Conservation (phyloP, 139 green algal genomes). For the Chlamydomonas asymmetrica region DNA sequence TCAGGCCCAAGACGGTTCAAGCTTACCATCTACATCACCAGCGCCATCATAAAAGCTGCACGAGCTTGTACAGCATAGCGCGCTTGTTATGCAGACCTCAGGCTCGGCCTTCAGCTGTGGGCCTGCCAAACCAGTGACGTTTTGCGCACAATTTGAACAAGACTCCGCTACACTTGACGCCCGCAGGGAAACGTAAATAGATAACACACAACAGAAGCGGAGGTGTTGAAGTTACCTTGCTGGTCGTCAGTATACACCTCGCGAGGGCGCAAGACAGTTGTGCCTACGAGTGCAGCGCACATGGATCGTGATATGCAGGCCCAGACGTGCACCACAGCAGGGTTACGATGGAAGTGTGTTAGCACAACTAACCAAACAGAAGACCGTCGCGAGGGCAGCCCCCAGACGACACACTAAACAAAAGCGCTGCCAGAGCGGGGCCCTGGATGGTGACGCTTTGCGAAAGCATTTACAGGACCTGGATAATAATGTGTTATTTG, state of each 20-base stretch:
- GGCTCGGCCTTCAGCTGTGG: too few relatives aligned
- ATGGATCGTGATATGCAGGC: background rate
- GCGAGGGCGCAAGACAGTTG: too few relatives aligned
- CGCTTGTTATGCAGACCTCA: conserved; percentile 1
- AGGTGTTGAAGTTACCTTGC: too few relatives aligned
- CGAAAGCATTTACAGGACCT: background rate
- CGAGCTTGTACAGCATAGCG: conserved; percentile 5
- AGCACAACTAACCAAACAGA: conserved; percentile 28
- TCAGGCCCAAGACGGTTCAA: too few relatives aligned
- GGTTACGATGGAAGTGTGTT: background rate
- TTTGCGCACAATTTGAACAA: too few relatives aligned
- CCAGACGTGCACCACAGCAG: background rate
- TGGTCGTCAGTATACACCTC: too few relatives aligned
- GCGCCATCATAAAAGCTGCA: conserved; percentile 35
- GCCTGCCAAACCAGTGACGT: too few relatives aligned
- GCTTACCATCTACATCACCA: conserved; percentile 9
- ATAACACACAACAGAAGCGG: too few relatives aligned
- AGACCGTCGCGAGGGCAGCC: conserved; percentile 34
- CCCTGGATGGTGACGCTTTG: conserved; percentile 22
- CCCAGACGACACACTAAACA: conserved; percentile 25
- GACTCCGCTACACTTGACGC: too few relatives aligned
- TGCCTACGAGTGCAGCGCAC: background rate
- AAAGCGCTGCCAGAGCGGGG: conserved; percentile 6
- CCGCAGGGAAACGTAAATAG: too few relatives aligned
- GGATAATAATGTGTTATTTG: background rate